Conservation (phyloP, 331 rosid species). For the Ulmus americana region DNA sequence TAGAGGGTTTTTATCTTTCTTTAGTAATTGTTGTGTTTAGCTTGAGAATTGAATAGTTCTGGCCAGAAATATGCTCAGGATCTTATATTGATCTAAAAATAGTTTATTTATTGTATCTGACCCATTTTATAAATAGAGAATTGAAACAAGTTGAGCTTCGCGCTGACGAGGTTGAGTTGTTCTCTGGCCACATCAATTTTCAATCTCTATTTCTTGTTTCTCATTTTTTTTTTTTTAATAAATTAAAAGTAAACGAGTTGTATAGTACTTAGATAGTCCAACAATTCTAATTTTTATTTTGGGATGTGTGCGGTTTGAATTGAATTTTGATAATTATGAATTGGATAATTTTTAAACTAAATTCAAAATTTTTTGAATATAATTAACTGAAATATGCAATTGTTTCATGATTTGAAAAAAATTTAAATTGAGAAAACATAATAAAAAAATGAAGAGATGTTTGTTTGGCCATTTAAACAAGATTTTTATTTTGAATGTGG, state of each 20-base stretch:
- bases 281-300: no score
- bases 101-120: background rate
- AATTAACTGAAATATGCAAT: no score
- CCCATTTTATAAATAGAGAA: background rate
- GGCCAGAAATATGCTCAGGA: background rate
- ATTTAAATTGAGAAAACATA: no score
- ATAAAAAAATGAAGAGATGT: no score
- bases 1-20: background rate
- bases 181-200: background rate
- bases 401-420: no score
- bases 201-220: background rate
- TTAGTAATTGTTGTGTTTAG: background rate
- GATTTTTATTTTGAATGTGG: no score
- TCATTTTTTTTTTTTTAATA: background rate
- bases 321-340: no score
- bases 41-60: background rate
- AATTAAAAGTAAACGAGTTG: background rate
- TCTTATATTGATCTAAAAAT: background rate
- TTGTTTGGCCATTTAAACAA: no score
- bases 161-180: background rate
- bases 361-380: no score
- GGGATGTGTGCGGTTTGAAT: no score
- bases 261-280: background rate
- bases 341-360: no score
- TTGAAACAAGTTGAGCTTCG: background rate